These are phyloP conservation scores for Schizosaccharomyces cryophilus DNA, from an alignment of 805 yeast species.

Conservation along the genomic window DNA sequence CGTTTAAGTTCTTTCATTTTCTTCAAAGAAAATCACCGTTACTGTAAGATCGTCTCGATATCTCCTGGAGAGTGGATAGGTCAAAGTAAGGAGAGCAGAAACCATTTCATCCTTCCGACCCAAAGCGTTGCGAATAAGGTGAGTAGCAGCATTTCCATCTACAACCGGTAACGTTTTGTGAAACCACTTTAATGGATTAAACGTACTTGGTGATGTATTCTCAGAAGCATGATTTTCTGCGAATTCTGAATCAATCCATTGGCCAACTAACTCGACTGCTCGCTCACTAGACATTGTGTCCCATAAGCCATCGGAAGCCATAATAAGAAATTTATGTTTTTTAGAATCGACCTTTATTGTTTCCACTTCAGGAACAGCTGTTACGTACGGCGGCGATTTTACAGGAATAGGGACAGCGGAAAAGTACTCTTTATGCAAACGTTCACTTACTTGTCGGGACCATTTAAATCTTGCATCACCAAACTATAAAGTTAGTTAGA, in stretches of 20 bases:
- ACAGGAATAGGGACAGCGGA: conserved; percentile 31
- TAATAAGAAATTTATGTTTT: conserved; percentile 55
- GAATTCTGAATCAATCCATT: conserved; percentile 40
- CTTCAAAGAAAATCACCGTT: conserved; percentile 83
- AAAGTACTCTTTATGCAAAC: conserved; percentile 44
- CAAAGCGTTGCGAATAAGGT: conserved; percentile 75
- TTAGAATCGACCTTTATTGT: conserved; percentile 58
- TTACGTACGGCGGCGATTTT: conserved; percentile 85
- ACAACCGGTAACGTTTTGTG: neutral
- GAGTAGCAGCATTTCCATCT: conserved; percentile 79
- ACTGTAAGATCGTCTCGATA: conserved; percentile 92
- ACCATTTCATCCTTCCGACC: conserved; percentile 82
- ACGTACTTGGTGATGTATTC: neutral
- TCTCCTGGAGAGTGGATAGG: conserved; percentile 70
- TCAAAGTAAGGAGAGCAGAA: conserved; percentile 68
- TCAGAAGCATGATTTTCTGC: neutral
- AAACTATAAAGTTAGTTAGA: conserved; percentile 17
- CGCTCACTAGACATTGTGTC: conserved; percentile 84
- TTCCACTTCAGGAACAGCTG: conserved; percentile 71
- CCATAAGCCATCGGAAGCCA: conserved; percentile 85
- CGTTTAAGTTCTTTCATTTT: conserved; percentile 9
- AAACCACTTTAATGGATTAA: neutral
- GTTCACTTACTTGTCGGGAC: conserved; percentile 40
- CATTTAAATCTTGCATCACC: conserved; percentile 91
- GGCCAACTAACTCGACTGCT: conserved; percentile 71